Evolutionary conservation across 1,284 basidiomycete species (phyloP), one percentile per base, ranked within the genome.

Genomic region (Pisolithus thermaeus): DNA sequence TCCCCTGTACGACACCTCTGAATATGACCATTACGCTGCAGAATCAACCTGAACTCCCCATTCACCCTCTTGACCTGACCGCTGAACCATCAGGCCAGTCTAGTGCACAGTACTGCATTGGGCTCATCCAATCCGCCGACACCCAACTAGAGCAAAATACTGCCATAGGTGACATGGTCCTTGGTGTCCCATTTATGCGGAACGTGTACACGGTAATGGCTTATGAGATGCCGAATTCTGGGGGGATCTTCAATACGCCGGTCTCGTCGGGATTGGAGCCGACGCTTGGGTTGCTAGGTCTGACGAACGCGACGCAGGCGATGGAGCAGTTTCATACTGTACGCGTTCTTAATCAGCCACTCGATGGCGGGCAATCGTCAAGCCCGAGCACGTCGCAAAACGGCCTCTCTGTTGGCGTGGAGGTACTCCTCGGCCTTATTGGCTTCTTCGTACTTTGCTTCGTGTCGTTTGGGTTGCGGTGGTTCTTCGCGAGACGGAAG

Each of bases 121-220:
- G 86, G 11, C 67, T 85, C 43, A 83, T 89, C 56, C 86, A 88
- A 61, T 65, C 78, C 18, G 75, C 70, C 20, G 73, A 78, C 43
- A 56, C 60, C 6, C 56, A 64, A 7, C 73, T 84, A 41, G 59
- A 63, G 2, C 57, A 61, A 7, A 55, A 56, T 6, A 61, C 71
- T 2, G 59, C 54, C 11, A 67, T 79, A 27, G 78, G 77, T 0
- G 85, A 88, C 62, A 80, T 88, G 68, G 73, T 86, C 50, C 79
- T 88, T 41, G 87, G 87, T 27, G 82, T 87, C 0, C 82, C 87
- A 0, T 90, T 89, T 63, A 70, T 90, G 58, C 76, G 86, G 9
- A 88, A 81, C 59, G 76, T 79, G 4, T 90, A 89, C 63, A 81
- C 78, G 20, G 85, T 88, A 55, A 77, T 88, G 76, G 81, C 81